Conservation (phyloP, 2,329 filamentous ascomycete species). For the Decorospora gaudefroyi region DNA sequence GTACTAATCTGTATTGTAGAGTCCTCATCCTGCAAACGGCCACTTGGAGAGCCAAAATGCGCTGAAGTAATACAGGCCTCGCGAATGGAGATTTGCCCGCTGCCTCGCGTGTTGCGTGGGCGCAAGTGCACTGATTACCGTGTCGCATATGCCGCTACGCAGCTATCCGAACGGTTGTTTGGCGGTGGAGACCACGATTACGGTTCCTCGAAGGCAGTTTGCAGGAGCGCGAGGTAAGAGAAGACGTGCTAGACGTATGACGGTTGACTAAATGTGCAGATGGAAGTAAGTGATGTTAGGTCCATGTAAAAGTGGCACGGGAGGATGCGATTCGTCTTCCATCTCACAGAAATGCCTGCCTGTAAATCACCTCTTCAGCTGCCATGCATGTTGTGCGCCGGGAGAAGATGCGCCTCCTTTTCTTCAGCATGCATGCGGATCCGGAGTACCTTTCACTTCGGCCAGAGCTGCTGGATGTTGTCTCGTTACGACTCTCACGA, state of each 20-base stretch:
- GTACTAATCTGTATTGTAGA: slow-evolving; percentile 24
- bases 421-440: slow-evolving; percentile 16
- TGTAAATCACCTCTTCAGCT: slow-evolving; percentile 21
- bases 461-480: slow-evolving; percentile 14
- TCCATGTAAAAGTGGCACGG: slow-evolving; percentile 21
- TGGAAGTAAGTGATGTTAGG: slow-evolving; percentile 5
- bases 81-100: slow-evolving; percentile 33
- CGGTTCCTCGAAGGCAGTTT: slow-evolving; percentile 17
- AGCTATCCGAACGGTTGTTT: slow-evolving; percentile 29
- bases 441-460: slow-evolving; percentile 15
- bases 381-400: slow-evolving; percentile 37
- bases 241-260: slow-evolving; percentile 2
- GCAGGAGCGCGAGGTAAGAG: slow-evolving; percentile 13
- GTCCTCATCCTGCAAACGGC: slow-evolving; percentile 27
- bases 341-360: slow-evolving; percentile 16
- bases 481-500: slow-evolving; percentile 27
- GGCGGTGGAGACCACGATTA: slow-evolving; percentile 33
- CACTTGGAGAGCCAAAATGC: slow-evolving; percentile 22
- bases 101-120: slow-evolving; percentile 41
- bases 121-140: slow-evolving; percentile 34
- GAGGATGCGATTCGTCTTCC: slow-evolving; percentile 3
- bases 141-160: slow-evolving; percentile 33
- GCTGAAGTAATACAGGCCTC: slow-evolving; percentile 32
- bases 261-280: slow-evolving; percentile 3
- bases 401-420: slow-evolving; percentile 21